phyloP scores from a whole-genome alignment of 352 stramenopile species.

The Plasmopara halstedii region DNA sequence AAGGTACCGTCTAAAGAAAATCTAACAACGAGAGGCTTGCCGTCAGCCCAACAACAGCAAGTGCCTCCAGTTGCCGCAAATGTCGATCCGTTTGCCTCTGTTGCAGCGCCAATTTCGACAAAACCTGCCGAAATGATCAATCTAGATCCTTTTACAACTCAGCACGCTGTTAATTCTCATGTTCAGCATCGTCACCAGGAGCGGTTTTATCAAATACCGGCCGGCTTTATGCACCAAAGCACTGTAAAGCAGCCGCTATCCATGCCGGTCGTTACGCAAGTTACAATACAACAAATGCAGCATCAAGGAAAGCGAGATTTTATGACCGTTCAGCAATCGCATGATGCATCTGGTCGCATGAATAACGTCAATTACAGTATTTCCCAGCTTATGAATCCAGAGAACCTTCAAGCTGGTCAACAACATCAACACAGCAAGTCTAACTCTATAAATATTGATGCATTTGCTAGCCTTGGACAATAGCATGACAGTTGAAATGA shows the following conservation, averaged over 20 bases:
- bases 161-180: slow-evolving; percentile 18
- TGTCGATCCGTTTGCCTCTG: slow-evolving; percentile 46
- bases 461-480: slow-evolving; percentile 52
- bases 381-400: slow-evolving; percentile 76
- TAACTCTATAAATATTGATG: slow-evolving; percentile 66
- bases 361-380: slow-evolving; percentile 72
- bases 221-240: slow-evolving; percentile 16
- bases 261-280: slow-evolving; percentile 8
- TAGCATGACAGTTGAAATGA: too few species aligned
- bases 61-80: slow-evolving; percentile 6
- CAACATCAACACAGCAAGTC: slow-evolving; percentile 37
- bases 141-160: slow-evolving; percentile 38
- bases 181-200: slow-evolving; percentile 15
- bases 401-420: slow-evolving; percentile 37
- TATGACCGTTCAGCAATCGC: slow-evolving; percentile 14
- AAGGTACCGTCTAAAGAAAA: slow-evolving; percentile 26
- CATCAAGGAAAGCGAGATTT: slow-evolving; percentile 23
- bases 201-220: slow-evolving; percentile 13
- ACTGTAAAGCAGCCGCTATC: slow-evolving; percentile 8
- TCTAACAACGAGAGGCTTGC: slow-evolving; percentile 12
- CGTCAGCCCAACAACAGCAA: slow-evolving; percentile 16
- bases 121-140: slow-evolving; percentile 44
- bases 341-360: slow-evolving; percentile 10
- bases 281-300: slow-evolving; percentile 12
- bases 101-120: slow-evolving; percentile 30